Base-by-base conservation (phyloP, 208 protist genomes). In the Trypanosoma scelopori region DNA sequence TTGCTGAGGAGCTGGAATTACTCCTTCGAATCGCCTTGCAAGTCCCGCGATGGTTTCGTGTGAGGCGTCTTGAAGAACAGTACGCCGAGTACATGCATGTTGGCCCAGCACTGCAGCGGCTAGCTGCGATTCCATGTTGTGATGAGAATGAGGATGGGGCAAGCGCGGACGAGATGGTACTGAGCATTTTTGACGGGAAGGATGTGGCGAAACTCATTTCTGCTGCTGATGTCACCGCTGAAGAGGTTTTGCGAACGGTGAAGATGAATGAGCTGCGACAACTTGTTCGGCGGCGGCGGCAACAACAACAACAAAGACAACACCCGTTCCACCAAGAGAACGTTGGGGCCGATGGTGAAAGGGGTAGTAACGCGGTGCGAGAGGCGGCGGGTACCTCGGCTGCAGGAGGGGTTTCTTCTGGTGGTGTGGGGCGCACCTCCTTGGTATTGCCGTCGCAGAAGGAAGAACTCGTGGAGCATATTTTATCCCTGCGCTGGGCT, bases 1-100 rank as follows among this genome's bases (percentile, higher is more conserved):
- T 65, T 53, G 72, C 28, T 1, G 48, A 58, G 28, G 78, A 73
- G 43, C 56, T 77, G 42, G 89, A 92, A 74, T 57, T 92, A 28
- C 58, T 94, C 1, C 46, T 94, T 18, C 76, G 78, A 5, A 76
- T 94, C 32, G 64, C 79, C 12, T 28, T 86, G 43, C 73, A 77
- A 45, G 76, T 65, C 18, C 55, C 79, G 20, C 57, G 46, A 35
- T 71, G 68, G 57, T 79, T 87, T 42, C 79, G 78, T 5, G 57
- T 73, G 39, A 53, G 45, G 3, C 70, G 79, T 7, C 62, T 94
- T 7, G 77, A 90, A 37, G 46, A 63, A 27, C 59, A 78, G 23
- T 91, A 89, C 50, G 80, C 76, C 5, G 78, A 85, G 45, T 70
- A 74, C 45, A 66, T 91, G 12, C 77, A 82, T 49, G 70, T 93